Base-by-base conservation (phyloP, 352 stramenopile genomes). In the Plasmopara muralis region DNA sequence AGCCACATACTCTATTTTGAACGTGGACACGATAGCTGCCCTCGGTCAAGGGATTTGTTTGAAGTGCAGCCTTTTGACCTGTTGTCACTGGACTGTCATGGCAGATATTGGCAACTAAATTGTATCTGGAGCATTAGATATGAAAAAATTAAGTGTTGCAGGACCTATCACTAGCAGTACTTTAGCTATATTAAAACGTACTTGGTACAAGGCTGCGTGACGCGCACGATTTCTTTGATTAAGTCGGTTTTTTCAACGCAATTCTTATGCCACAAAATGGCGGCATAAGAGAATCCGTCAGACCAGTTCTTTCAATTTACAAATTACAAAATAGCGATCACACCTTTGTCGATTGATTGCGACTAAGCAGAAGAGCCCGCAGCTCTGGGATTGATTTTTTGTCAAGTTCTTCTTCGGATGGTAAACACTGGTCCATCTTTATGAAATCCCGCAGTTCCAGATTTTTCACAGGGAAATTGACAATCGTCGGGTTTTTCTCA, bases 401-500 rank as follows among this genome's bases (percentile, higher is more conserved):
- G 45, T 28, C 43, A 47, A 91, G 68, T 30, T 87, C 70, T 29
- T 86, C 71, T 39, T 84, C 65, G 0, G 76, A 72, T 37, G 61
- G 68, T 10, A 87, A 47, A 6, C 55, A 59, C 29, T 69, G 58
- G 25, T 85, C 68, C 29, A 86, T 57, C 42, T 79, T 75, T 33
- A 96, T 47, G 58, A 95, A 97, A 44, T 97, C 83, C 8, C 72
- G 82, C 39, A 99, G 70, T 69, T 99, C 96, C 15, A 99, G 76
- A 68, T 99, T 98, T 66, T 98, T 98, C 29, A 99, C 90, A 5
- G 96, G 96, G 57, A 99, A 99, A 31, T 97, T 97, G 7, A 99
- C 96, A 74, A 99, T 99, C 9, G 96, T 99, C 25, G 95, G 95
- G 67, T 99, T 99, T 74, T 99, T 99, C 77, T 99, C 97, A 1